Evolutionary conservation across 352 stramenopile genomes (phyloP).

Genomic region (Globisporangium paddicum): DNA sequence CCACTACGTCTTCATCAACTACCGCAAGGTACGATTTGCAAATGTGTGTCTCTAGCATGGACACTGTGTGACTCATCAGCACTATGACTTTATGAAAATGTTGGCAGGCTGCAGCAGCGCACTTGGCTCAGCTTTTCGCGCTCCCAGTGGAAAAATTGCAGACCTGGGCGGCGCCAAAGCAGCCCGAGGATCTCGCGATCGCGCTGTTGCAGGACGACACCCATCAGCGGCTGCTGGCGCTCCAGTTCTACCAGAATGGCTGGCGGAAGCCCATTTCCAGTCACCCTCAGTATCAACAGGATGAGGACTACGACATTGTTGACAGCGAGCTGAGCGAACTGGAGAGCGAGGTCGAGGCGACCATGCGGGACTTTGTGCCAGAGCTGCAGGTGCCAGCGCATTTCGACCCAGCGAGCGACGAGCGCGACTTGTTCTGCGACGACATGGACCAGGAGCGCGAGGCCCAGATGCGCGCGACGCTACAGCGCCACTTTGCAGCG

Average conservation of each 20-base stretch:
- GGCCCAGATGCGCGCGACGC: constrained; percentile 28
- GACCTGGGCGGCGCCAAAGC: not conserved
- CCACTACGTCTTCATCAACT: constrained; percentile 35
- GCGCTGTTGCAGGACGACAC: constrained; percentile 31
- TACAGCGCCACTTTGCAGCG: constrained; percentile 60
- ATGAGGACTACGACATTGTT: not conserved
- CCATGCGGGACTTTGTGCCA: constrained; percentile 35
- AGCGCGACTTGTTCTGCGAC: constrained; percentile 11
- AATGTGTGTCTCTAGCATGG: not conserved
- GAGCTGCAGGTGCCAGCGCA: constrained; percentile 20
- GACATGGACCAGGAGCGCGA: constrained; percentile 29
- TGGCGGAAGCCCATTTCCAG: constrained; percentile 29
- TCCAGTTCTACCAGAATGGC: constrained; percentile 49
- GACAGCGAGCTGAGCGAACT: constrained; percentile 19
- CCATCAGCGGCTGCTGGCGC: constrained; percentile 26
- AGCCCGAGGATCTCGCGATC: constrained; percentile 20
- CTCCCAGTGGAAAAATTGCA: constrained; percentile 1
- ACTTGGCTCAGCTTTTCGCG: constrained; percentile 19
- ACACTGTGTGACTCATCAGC: not conserved
- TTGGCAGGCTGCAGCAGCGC: constrained; percentile 7
- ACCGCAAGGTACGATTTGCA: constrained; percentile 15
- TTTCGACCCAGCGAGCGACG: constrained; percentile 12
- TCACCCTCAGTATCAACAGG: constrained; percentile 2
- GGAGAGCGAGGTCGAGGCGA: constrained; percentile 22
- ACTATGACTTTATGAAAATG: not conserved